Base-by-base conservation (phyloP, 768 basidiomycete genomes). In the Termitomyces sp. region DNA sequence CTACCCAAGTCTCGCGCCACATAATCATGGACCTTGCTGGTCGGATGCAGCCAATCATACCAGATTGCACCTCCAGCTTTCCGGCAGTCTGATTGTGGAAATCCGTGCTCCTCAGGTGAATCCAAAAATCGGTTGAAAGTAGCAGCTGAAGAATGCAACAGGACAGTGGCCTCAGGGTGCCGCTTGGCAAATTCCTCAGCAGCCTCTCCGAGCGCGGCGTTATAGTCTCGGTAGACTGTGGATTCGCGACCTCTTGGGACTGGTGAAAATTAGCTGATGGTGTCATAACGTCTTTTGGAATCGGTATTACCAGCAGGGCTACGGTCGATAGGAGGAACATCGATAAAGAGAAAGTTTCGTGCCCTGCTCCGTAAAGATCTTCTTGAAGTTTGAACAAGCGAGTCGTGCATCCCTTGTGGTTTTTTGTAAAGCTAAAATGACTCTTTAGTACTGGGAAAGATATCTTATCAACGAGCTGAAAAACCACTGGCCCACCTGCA, bases 331-430 rank as follows among this genome's bases (percentile, higher is more conserved):
- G 85, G 79, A 3, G 85, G 84, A 1, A 85, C 72, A 57, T 85
- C 81, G 25, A 86, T 70, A 62, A 86, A 80, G 7, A 85, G 60
- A 64, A 86, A 86, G 59, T 83, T 74, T 4, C 76, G 67, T 5
- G 78, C 78, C 5, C 84, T 0, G 71, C 66, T 0, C 68, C 64
- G 59, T 83, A 84, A 1, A 86, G 61, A 40, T 68, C 58, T 44
- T 82, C 73, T 65, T 84, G 79, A 6, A 75, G 65, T 4, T 50
- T 60, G 57, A 83, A 78, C 0, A 86, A 67, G 1, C 56, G 53
- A 7, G 69, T 52, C 10, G 80, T 61, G 41, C 63, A 59, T 18
- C 36, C 31, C 7, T 57, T 47, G 52, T 66, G 66, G 7, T 68
- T 58, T 36, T 41, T 41, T 12, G 60, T 50, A 32, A 57, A 63